A percentile compares a stretch with the other conserved stretches of the same genome.
Evolutionary conservation across 306 rosid species (phyloP).

Genomic region (apple (Malus domestica)): DNA sequence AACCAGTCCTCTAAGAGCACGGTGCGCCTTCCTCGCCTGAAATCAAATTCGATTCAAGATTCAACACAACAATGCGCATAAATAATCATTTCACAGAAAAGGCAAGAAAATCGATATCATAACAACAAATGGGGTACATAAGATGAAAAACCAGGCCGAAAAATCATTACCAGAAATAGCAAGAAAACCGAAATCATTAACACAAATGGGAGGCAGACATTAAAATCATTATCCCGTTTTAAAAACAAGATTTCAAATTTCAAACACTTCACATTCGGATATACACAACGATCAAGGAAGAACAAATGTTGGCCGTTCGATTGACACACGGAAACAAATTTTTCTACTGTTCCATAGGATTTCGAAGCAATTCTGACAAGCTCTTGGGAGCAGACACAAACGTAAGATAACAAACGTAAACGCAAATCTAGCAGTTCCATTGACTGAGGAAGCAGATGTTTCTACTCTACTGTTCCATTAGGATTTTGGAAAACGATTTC

Average conservation of each 20-base stretch:
- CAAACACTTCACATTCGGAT: neutral
- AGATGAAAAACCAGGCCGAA: neutral
- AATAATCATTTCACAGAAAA: neutral
- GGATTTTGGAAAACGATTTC: conserved; percentile 27
- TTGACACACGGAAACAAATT: conserved; percentile 5
- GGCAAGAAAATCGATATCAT: neutral
- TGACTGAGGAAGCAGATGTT: conserved; percentile 3
- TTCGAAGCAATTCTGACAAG: conserved; percentile 16
- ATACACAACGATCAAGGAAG: neutral
- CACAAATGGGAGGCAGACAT: neutral
- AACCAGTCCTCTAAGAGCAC: conserved; percentile 83
- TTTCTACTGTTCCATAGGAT: conserved; percentile 27
- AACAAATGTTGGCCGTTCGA: conserved; percentile 8
- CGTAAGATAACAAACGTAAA: conserved; percentile 23
- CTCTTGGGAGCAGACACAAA: conserved; percentile 32
- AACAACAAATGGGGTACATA: neutral
- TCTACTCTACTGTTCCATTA: conserved; percentile 40
- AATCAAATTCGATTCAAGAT: neutral
- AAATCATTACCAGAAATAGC: neutral
- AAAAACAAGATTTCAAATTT: conserved; percentile 14
- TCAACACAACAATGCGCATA: neutral
- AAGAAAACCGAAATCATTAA: neutral
- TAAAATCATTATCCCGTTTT: neutral
- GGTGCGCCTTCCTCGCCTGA: conserved; percentile 85
- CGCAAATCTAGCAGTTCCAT: neutral